Conservation (phyloP, 2,329 filamentous ascomycete species). For the Verticillium dahliae region DNA sequence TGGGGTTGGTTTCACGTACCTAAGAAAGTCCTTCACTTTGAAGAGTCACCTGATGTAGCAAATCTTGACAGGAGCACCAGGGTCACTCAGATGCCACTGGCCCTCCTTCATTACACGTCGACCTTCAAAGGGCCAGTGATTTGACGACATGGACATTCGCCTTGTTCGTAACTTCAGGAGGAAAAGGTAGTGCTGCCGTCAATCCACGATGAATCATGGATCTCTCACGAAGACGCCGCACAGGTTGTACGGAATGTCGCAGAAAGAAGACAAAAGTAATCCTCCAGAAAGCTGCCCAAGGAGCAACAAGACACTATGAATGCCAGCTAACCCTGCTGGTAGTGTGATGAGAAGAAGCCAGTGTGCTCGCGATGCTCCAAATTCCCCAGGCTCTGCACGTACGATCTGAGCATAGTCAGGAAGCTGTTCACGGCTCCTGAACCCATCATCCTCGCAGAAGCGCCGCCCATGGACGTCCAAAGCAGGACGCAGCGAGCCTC, state of each 20-base stretch:
- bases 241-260: neutral
- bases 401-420: neutral
- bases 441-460: neutral
- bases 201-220: neutral
- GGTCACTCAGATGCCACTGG: neutral
- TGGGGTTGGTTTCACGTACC: neutral
- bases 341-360: conserved; percentile 1
- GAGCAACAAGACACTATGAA: neutral
- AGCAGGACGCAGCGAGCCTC: neutral
- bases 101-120: too few relatives aligned
- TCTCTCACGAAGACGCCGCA: neutral
- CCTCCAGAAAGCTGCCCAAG: too few relatives aligned
- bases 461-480: neutral
- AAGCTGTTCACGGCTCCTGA: neutral
- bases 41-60: neutral
- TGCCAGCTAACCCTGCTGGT: neutral
- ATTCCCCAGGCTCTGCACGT: neutral
- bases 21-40: neutral
- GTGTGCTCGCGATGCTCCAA: neutral
- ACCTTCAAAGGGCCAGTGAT: neutral
- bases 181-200: too few relatives aligned
- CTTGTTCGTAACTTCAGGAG: too few relatives aligned
- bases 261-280: neutral
- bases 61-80: neutral
- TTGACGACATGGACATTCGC: neutral